phyloP scores from a whole-genome alignment of 371 early-diverging fungal genomes.

The Apophysomyces trapeziformis region DNA sequence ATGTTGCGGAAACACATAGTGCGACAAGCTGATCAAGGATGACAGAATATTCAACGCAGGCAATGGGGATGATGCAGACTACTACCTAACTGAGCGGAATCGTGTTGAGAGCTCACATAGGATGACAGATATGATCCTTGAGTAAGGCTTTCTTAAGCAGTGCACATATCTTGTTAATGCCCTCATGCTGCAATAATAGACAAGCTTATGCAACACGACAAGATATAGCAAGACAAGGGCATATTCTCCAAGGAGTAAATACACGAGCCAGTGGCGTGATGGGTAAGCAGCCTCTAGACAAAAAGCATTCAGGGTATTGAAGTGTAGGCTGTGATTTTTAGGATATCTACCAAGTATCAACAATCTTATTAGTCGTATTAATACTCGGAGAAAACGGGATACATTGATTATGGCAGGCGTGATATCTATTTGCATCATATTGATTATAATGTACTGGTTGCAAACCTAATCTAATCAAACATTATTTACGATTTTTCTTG shows the following conservation, averaged over 20 bases:
- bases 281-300: slow-evolving; percentile 33
- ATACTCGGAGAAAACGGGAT: slow-evolving; percentile 66
- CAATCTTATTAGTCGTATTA: slow-evolving; percentile 63
- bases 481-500: not conserved
- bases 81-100: slow-evolving; percentile 64
- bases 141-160: slow-evolving; percentile 40
- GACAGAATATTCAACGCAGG: slow-evolving; percentile 48
- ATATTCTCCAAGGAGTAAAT: slow-evolving; percentile 51
- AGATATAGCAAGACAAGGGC: slow-evolving; percentile 60
- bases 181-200: slow-evolving; percentile 28
- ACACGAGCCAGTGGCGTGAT: slow-evolving; percentile 54
- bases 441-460: slow-evolving; percentile 58
- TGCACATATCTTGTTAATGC: not conserved
- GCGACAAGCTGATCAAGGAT: not conserved
- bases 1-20: not conserved
- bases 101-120: slow-evolving; percentile 64
- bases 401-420: slow-evolving; percentile 69
- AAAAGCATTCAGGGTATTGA: not conserved
- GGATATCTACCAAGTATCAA: slow-evolving; percentile 68
- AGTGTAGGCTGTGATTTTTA: slow-evolving; percentile 2
- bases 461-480: slow-evolving; percentile 32
- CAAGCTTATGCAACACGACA: slow-evolving; percentile 69
- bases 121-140: slow-evolving; percentile 70
- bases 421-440: slow-evolving; percentile 59
- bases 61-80: slow-evolving; percentile 49